These are phyloP conservation scores for Spinacia oleracea DNA, from an alignment of 179 eudicot species.

Conservation along the genomic window DNA sequence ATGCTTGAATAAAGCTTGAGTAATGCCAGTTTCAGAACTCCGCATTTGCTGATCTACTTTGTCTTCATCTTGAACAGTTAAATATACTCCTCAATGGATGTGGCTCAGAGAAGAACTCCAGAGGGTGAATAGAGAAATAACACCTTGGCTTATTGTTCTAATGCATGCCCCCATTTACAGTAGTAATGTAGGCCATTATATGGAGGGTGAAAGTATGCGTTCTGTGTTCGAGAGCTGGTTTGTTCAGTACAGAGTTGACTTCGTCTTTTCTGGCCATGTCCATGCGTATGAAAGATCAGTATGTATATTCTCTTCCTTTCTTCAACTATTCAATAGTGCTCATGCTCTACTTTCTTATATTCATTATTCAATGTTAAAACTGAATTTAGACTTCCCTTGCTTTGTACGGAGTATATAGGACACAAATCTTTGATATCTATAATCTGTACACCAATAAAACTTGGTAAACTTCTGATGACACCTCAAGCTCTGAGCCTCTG, in stretches of 20 bases:
- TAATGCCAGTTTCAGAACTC: background rate
- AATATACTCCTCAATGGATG: slow-evolving; percentile 75
- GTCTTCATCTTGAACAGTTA: slow-evolving; percentile 41
- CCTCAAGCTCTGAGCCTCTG: background rate
- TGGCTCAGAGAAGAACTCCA: slow-evolving; percentile 65
- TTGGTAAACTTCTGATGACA: too few relatives aligned
- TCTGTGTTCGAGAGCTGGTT: slow-evolving; percentile 69
- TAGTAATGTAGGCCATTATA: slow-evolving; percentile 69
- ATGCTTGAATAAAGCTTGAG: background rate
- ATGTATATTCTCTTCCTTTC: slow-evolving; percentile 20
- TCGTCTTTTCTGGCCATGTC: slow-evolving; percentile 77
- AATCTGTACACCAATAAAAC: too few relatives aligned
- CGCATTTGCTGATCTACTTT: background rate
- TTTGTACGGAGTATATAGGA: background rate
- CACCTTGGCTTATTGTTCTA: slow-evolving; percentile 88
- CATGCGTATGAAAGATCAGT: slow-evolving; percentile 93
- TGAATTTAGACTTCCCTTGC: background rate
- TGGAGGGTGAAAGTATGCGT: slow-evolving; percentile 91
- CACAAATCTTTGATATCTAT: too few relatives aligned
- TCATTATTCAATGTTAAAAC: background rate
- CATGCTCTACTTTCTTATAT: background rate
- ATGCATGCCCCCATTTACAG: slow-evolving; percentile 83
- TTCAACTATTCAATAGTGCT: background rate
- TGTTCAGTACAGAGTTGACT: slow-evolving; percentile 66
- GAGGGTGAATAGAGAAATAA: slow-evolving; percentile 70